These are phyloP conservation scores for Logfia minima DNA, from an alignment of 129 eudicot genomes.

Conservation along the genomic window DNA sequence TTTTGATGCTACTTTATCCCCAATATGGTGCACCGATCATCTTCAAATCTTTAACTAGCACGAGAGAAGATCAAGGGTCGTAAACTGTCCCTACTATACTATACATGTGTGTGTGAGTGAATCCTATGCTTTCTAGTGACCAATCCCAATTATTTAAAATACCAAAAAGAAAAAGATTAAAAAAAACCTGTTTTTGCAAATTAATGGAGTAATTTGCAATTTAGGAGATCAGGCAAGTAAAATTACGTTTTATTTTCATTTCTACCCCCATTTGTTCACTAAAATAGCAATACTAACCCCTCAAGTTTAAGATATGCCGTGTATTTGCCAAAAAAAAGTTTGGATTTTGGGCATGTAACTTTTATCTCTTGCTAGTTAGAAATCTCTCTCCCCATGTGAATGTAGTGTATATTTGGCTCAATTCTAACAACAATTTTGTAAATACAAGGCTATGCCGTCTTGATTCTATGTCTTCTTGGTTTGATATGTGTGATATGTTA, in stretches of 20 bases:
- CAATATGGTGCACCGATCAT: constrained; percentile 78
- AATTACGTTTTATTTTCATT: constrained; percentile 29
- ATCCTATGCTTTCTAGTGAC: constrained; percentile 32
- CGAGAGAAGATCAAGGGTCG: constrained; percentile 38
- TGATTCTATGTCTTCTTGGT: constrained; percentile 18
- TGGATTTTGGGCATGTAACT: constrained; percentile 67
- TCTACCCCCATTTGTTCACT: constrained; percentile 28
- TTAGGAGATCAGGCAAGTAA: constrained; percentile 35
- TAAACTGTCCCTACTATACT: constrained; percentile 31
- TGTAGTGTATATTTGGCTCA: constrained; percentile 55
- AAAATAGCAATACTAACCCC: constrained; percentile 46
- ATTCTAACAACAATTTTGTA: constrained; percentile 58
- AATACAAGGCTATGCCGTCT: constrained; percentile 22
- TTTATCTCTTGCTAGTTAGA: constrained; percentile 40
- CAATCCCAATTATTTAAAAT: constrained; percentile 14
- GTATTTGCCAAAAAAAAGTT: constrained; percentile 36
- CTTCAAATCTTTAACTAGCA: constrained; percentile 47
- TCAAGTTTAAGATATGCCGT: constrained; percentile 35
- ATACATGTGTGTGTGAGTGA: constrained; percentile 36
- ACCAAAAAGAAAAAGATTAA: neutral
- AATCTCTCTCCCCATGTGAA: constrained; percentile 39
- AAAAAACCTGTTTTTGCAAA: constrained; percentile 14
- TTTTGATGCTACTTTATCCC: constrained; percentile 71
- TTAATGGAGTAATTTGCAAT: constrained; percentile 21
- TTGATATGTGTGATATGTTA: constrained; percentile 18